These are phyloP conservation scores for Litchi chinensis DNA, from an alignment of 345 rosid genomes.

Conservation along the genomic window DNA sequence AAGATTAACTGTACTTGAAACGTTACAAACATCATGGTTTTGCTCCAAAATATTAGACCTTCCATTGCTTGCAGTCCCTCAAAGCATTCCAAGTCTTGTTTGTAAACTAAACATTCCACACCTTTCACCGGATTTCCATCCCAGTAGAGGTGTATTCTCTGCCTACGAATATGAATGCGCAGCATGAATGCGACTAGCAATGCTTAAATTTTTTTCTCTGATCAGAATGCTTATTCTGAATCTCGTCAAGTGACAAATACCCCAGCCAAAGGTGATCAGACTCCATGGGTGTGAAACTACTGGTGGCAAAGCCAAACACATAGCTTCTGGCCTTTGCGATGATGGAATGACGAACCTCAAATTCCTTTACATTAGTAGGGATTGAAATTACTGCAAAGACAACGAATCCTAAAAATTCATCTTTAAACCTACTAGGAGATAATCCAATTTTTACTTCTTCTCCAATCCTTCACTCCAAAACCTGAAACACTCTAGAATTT, in stretches of 20 bases:
- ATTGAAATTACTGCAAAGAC: not conserved
- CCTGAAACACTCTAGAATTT: conserved; percentile 20
- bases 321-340: too few species aligned
- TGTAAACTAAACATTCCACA: conserved; percentile 8
- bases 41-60: too few species aligned
- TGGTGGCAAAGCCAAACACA: not conserved
- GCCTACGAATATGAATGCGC: too few species aligned
- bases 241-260: not conserved
- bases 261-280: conserved; percentile 8
- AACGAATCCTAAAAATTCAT: conserved; percentile 17
- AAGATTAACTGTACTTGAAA: too few species aligned
- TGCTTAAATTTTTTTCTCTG: not conserved
- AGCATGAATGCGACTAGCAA: not conserved
- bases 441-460: not conserved
- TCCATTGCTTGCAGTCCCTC: too few species aligned
- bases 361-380: not conserved
- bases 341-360: too few species aligned
- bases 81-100: not conserved
- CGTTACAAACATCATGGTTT: too few species aligned
- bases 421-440: not conserved
- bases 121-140: not conserved
- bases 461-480: not conserved
- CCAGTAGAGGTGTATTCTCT: too few species aligned
- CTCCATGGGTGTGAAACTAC: not conserved
- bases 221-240: not conserved